Percentiles rank a stretch among this genome's conserved stretches.
Evolutionary conservation across 1,284 basidiomycete species (phyloP).

Genomic region (Moesziomyces parantarcticus): DNA sequence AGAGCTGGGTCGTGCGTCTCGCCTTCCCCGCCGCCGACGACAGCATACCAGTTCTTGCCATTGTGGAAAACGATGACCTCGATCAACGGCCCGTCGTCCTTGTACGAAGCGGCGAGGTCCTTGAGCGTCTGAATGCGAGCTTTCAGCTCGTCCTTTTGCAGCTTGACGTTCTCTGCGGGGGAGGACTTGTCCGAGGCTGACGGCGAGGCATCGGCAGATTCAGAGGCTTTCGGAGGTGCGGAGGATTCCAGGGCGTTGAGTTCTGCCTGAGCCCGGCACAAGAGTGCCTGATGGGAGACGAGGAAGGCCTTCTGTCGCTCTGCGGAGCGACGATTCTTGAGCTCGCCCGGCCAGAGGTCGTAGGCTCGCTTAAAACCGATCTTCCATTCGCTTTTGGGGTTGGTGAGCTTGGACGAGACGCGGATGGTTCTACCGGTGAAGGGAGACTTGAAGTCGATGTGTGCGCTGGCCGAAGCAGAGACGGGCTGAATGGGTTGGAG

Average conservation of each 20-base stretch:
- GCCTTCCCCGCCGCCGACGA: constrained; percentile 67
- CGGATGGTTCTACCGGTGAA: constrained; percentile 62
- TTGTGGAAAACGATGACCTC: constrained; percentile 67
- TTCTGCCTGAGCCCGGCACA: constrained; percentile 56
- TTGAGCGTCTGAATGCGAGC: constrained; percentile 63
- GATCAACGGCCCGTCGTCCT: constrained; percentile 66
- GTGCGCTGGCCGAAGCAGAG: constrained; percentile 4
- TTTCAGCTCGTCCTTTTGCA: constrained; percentile 61
- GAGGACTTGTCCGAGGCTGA: constrained; percentile 10
- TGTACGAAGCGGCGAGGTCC: constrained; percentile 58
- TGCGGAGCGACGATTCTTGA: constrained; percentile 60
- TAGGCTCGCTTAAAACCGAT: constrained; percentile 66
- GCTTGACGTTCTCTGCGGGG: constrained; percentile 24
- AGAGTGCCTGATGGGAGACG: constrained; percentile 59
- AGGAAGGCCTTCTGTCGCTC: constrained; percentile 65
- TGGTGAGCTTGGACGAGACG: constrained; percentile 52
- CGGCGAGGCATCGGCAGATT: constrained; percentile 6
- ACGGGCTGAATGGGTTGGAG: constrained; percentile 49
- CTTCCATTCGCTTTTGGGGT: constrained; percentile 66
- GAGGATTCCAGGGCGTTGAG: constrained; percentile 43
- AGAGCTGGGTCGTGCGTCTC: constrained; percentile 53
- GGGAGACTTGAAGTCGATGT: constrained; percentile 61
- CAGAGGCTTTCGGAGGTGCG: constrained; percentile 6
- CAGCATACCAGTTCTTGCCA: constrained; percentile 66
- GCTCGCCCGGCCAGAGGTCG: constrained; percentile 67